These are phyloP conservation scores for Asterophora parasitica DNA, from an alignment of 768 basidiomycete genomes.

Conservation along the genomic window DNA sequence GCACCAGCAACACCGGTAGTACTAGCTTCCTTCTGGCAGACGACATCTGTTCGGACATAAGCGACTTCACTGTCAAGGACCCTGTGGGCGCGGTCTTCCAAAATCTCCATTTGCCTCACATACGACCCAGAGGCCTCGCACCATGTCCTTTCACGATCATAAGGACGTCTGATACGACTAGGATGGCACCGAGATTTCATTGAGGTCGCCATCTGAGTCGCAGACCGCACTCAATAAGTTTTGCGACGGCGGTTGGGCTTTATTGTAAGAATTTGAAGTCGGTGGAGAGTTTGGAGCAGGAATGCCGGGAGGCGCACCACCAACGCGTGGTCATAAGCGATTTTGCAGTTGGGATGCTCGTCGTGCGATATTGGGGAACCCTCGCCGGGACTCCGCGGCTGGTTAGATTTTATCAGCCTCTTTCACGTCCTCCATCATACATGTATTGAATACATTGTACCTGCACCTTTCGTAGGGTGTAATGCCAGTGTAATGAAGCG, in stretches of 20 bases:
- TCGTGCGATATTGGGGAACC: slow-evolving; percentile 60
- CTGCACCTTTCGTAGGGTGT: no score
- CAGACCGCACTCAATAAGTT: slow-evolving; percentile 56
- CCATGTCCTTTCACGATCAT: neutral
- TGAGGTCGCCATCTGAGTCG: slow-evolving; percentile 54
- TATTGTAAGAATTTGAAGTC: slow-evolving; percentile 35
- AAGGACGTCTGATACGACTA: slow-evolving; percentile 3
- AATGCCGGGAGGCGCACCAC: slow-evolving; percentile 52
- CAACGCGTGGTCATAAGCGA: slow-evolving; percentile 53
- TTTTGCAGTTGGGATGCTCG: slow-evolving; percentile 52
- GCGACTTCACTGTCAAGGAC: slow-evolving; percentile 63
- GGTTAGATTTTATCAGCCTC: slow-evolving; percentile 26
- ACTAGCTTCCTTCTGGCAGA: slow-evolving; percentile 47
- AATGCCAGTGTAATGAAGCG: slow-evolving; percentile 71
- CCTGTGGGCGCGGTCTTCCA: slow-evolving; percentile 48
- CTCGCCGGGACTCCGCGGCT: slow-evolving; percentile 62
- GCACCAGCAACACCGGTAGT: slow-evolving; percentile 31
- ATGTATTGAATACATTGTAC: no score
- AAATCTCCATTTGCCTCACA: slow-evolving; percentile 46
- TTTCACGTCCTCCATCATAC: neutral
- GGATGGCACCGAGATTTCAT: slow-evolving; percentile 23
- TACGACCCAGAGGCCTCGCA: slow-evolving; percentile 16
- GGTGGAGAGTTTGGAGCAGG: slow-evolving; percentile 51
- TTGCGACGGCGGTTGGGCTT: slow-evolving; percentile 41
- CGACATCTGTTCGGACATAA: slow-evolving; percentile 45